phyloP scores from a whole-genome alignment of 306 rosid genomes.

The Inga oerstediana region DNA sequence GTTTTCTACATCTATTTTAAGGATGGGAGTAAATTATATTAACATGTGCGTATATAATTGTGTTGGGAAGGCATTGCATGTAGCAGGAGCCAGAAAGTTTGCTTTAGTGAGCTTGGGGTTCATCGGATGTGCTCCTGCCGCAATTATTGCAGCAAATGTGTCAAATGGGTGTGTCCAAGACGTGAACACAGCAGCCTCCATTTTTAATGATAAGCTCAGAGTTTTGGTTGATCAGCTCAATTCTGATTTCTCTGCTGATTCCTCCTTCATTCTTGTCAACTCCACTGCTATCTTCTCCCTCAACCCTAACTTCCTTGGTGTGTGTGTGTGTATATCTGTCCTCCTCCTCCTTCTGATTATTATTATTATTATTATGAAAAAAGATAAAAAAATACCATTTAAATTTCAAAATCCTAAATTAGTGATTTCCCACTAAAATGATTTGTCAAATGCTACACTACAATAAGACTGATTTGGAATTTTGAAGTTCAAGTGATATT shows the following conservation, averaged over 20 bases:
- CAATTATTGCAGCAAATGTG: background rate
- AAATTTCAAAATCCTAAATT: too few species aligned
- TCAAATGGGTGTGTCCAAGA: background rate
- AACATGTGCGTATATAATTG: background rate
- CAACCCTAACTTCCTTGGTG: background rate
- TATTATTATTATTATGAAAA: too few species aligned
- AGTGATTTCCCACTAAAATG: too few species aligned
- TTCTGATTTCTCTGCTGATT: background rate
- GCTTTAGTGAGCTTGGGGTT: constrained; percentile 42
- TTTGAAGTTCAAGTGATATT: too few species aligned
- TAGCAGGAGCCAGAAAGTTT: constrained; percentile 55
- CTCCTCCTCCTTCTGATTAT: too few species aligned
- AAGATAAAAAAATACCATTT: too few species aligned
- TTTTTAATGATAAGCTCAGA: background rate
- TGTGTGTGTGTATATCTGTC: background rate
- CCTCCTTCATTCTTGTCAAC: background rate
- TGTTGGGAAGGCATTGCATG: constrained; percentile 26
- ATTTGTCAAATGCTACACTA: too few species aligned
- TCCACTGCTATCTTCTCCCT: background rate
- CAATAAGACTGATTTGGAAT: too few species aligned
- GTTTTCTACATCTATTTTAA: background rate
- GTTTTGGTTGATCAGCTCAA: background rate
- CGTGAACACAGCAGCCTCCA: background rate
- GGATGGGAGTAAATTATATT: background rate
- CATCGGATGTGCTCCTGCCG: constrained; percentile 37